A percentile compares a stretch with the other conserved stretches of the same genome.
Conservation (phyloP, 2,329 filamentous ascomycete genomes). For the Beauveria asiatica region DNA sequence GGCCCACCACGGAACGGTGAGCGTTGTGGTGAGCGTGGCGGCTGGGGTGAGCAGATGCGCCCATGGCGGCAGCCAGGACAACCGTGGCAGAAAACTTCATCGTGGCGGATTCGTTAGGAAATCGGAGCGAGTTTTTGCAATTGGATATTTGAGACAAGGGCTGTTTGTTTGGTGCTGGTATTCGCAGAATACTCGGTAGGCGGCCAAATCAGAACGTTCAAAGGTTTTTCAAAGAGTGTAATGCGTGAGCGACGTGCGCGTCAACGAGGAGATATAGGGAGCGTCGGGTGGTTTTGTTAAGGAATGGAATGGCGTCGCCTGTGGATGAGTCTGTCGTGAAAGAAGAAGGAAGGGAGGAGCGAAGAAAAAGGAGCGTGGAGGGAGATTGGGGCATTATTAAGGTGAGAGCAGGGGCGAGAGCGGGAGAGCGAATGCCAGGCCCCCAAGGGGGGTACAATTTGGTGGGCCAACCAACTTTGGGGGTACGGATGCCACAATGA, state of each 20-base stretch:
- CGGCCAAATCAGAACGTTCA: slow-evolving; percentile 7
- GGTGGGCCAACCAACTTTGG: not conserved
- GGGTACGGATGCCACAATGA: not conserved
- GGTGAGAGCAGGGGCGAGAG: slow-evolving; percentile 8
- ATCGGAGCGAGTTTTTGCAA: not conserved
- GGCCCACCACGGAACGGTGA: slow-evolving; percentile 24
- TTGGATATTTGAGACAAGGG: not conserved
- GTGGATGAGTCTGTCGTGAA: slow-evolving; percentile 14
- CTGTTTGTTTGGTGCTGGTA: slow-evolving; percentile 1
- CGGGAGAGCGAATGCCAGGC: not conserved
- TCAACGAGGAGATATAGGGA: slow-evolving; percentile 9
- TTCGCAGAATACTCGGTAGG: slow-evolving; percentile 11
- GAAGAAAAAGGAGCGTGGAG: slow-evolving; percentile 5
- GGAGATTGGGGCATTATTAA: slow-evolving; percentile 18
- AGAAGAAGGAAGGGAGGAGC: slow-evolving; percentile 10
- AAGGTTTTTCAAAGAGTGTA: slow-evolving; percentile 12
- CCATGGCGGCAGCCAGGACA: slow-evolving; percentile 31
- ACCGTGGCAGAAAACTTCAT: slow-evolving; percentile 35
- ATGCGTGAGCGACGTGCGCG: slow-evolving; percentile 8
- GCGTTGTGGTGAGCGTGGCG: slow-evolving; percentile 27
- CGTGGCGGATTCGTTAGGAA: slow-evolving; percentile 13
- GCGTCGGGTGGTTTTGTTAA: slow-evolving; percentile 5
- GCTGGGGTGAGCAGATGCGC: slow-evolving; percentile 34
- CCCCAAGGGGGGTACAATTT: not conserved
- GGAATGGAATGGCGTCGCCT: slow-evolving; percentile 13